A percentile compares a stretch with the other conserved stretches of the same genome.
phyloP scores from a whole-genome alignment of 495 filamentous ascomycete species.

The Lophium mytilinum region DNA sequence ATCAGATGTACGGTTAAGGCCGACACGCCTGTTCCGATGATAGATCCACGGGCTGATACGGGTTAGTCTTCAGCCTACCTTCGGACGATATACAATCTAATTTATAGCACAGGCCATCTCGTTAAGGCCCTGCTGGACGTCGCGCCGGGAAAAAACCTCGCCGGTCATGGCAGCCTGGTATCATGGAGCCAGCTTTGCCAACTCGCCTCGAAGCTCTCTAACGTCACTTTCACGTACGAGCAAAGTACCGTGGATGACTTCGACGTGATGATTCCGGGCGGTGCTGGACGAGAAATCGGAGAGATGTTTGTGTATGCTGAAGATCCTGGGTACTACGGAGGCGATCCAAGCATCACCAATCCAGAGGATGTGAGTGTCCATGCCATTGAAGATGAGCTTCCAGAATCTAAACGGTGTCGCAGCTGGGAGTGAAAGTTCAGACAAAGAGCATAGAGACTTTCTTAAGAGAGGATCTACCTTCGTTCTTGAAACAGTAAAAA shows the following conservation, averaged over 20 bases:
- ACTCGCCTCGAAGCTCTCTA: not conserved
- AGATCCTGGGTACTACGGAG: slow-evolving; percentile 1
- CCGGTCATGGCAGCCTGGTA: not conserved
- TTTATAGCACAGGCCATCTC: not conserved
- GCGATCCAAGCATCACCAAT: not conserved
- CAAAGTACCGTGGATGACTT: not conserved
- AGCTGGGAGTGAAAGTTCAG: not conserved
- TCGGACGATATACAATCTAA: not conserved
- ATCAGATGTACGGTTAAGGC: not conserved
- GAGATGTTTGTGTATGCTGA: slow-evolving; percentile 4
- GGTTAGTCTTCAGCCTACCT: too few relatives aligned
- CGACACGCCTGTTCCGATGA: slow-evolving; percentile 3
- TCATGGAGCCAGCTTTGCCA: not conserved
- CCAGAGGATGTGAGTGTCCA: slow-evolving; percentile 1
- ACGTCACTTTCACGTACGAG: not conserved
- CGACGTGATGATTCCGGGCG: slow-evolving; percentile 1
- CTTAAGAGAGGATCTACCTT: not conserved
- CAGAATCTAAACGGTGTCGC: not conserved
- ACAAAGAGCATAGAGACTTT: not conserved
- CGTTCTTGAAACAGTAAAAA: not conserved
- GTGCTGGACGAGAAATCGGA: slow-evolving; percentile 1
- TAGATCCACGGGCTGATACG: not conserved
- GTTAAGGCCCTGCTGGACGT: slow-evolving; percentile 3
- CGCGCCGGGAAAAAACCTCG: not conserved
- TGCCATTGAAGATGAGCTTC: too few relatives aligned